Conservation (phyloP, 169 alveolate genomes). For the Cryptosporidium parvum region DNA sequence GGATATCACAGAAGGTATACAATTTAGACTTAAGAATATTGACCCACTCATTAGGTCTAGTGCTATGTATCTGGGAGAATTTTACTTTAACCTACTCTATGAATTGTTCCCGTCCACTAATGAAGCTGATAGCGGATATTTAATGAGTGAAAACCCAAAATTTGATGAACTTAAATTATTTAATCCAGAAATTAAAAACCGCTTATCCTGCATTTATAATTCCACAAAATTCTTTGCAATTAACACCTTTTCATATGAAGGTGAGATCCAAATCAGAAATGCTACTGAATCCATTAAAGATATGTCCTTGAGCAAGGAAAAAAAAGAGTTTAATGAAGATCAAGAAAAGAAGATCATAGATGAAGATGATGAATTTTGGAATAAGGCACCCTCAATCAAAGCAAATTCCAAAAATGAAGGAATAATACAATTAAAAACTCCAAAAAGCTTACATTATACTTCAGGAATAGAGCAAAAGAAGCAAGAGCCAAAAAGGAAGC, state of each 20-base stretch:
- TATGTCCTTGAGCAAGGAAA: not conserved
- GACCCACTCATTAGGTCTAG: conserved; percentile 52
- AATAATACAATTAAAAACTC: not conserved
- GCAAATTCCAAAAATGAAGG: not conserved
- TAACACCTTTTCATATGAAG: not conserved
- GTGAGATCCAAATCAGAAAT: not conserved
- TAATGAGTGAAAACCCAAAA: conserved; percentile 20
- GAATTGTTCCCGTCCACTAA: conserved; percentile 9
- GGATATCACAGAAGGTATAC: conserved; percentile 59
- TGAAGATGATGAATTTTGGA: conserved; percentile 60
- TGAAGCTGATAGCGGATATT: not conserved
- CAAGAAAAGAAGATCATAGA: not conserved
- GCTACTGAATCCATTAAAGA: not conserved
- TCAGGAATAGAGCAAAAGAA: not conserved
- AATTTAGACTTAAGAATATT: conserved; percentile 41
- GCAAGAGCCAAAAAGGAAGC: conserved; percentile 2
- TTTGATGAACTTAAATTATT: conserved; percentile 38
- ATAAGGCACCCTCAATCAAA: conserved; percentile 24
- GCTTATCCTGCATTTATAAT: not conserved
- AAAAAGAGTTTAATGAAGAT: not conserved
- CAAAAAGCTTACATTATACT: not conserved
- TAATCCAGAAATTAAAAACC: not conserved
- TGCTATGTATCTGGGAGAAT: conserved; percentile 54
- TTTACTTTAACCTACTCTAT: conserved; percentile 32
- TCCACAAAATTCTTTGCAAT: not conserved